Evolutionary conservation across 169 alveolate genomes (phyloP).

Genomic region (Plasmodium blacklocki): DNA sequence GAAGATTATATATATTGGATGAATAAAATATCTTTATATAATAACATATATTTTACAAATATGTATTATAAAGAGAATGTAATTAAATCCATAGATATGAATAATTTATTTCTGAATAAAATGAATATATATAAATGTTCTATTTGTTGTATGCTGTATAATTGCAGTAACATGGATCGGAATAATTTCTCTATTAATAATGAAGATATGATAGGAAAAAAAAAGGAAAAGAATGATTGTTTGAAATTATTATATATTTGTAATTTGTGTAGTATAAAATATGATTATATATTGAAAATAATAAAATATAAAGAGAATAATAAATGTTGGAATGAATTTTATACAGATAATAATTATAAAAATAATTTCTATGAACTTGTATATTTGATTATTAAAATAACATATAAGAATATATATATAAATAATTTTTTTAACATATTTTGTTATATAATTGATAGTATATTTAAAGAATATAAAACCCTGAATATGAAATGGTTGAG

Average conservation of each 20-base stretch:
- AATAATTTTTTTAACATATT: constrained; percentile 23
- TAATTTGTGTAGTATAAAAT: constrained; percentile 15
- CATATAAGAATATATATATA: constrained; percentile 18
- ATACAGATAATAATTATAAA: constrained; percentile 12
- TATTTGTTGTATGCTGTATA: constrained; percentile 51
- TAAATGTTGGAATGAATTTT: background rate
- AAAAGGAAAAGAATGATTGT: background rate
- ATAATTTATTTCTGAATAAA: constrained; percentile 6
- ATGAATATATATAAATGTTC: constrained; percentile 39
- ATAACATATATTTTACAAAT: constrained; percentile 25
- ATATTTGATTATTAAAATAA: constrained; percentile 37
- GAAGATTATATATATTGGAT: constrained; percentile 29
- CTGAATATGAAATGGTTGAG: constrained; percentile 4
- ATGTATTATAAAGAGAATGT: constrained; percentile 30
- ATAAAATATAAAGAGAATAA: background rate
- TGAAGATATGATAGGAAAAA: background rate
- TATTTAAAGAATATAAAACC: constrained; percentile 14
- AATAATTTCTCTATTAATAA: background rate
- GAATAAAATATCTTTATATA: constrained; percentile 35
- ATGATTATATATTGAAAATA: constrained; percentile 13
- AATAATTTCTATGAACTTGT: constrained; percentile 44
- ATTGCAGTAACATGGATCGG: background rate
- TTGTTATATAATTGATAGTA: constrained; percentile 25
- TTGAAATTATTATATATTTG: constrained; percentile 19
- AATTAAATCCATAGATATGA: background rate